Evolutionary conservation across 129 eudicot genomes (phyloP).

Genomic region (Heracleum sosnowskyi): DNA sequence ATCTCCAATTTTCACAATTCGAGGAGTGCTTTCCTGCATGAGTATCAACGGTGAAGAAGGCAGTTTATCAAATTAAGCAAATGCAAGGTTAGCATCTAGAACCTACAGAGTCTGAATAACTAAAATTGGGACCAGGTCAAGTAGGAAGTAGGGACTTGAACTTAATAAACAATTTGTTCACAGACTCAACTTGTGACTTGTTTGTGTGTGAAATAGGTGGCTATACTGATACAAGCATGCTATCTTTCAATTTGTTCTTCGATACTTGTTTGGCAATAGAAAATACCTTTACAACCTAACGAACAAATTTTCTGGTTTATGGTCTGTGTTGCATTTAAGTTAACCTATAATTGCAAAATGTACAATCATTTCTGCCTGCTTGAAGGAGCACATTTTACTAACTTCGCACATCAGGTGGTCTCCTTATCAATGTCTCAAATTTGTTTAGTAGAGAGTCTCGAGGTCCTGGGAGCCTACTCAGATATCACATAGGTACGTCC

Average conservation of each 20-base stretch:
- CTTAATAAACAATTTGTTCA: not conserved
- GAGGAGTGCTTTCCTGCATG: slow-evolving; percentile 76
- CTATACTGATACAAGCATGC: not conserved
- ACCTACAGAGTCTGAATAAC: not conserved
- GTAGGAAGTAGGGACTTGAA: not conserved
- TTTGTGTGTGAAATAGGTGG: not conserved
- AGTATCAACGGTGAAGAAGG: not conserved
- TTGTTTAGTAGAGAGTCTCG: not conserved
- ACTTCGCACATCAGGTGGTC: not conserved
- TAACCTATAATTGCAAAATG: not conserved
- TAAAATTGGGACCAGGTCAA: not conserved
- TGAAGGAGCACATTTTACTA: not conserved
- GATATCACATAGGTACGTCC: not conserved
- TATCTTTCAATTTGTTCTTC: not conserved
- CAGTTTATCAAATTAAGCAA: not conserved
- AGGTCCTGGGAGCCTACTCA: not conserved
- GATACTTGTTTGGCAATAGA: not conserved
- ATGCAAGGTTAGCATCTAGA: not conserved
- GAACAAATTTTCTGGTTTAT: not conserved
- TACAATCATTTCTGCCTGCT: not conserved
- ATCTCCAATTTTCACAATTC: slow-evolving; percentile 70
- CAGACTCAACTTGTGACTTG: not conserved
- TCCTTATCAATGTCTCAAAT: not conserved
- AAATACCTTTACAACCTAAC: not conserved
- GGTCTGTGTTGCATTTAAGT: not conserved